Evolutionary conservation across 2,329 filamentous ascomycete species (phyloP).

Genomic region (Nothopassalora personata): DNA sequence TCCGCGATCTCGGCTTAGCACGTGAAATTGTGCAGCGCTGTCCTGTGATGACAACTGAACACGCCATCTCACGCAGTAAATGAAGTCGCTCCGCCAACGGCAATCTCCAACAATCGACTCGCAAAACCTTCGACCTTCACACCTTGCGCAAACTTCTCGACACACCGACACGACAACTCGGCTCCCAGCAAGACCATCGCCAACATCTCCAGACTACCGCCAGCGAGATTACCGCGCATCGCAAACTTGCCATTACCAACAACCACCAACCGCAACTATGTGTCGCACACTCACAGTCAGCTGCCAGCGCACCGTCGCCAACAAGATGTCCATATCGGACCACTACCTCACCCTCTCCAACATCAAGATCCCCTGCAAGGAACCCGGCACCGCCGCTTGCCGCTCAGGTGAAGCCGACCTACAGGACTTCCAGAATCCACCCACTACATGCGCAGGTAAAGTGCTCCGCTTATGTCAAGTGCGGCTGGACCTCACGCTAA

Average conservation of each 20-base stretch:
- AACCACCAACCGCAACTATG: constrained; percentile 6
- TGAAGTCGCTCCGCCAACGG: neutral
- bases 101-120: neutral
- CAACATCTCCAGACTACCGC: neutral
- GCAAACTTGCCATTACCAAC: neutral
- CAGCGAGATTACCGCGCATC: neutral
- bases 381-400: constrained; percentile 9
- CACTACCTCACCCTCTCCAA: constrained; percentile 8
- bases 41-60: neutral
- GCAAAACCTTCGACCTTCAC: neutral
- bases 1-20: neutral
- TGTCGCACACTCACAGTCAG: constrained; percentile 10
- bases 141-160: neutral
- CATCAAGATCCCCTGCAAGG: constrained; percentile 10
- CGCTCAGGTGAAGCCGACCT: constrained; percentile 1
- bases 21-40: neutral
- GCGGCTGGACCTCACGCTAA: neutral
- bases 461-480: neutral
- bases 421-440: constrained; percentile 12
- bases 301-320: constrained; percentile 4
- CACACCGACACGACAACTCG: neutral
- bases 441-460: constrained; percentile 14
- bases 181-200: neutral
- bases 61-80: neutral
- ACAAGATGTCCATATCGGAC: constrained; percentile 1